Conservation (phyloP, 2,329 filamentous ascomycete genomes). For the Hymenoscyphus infarciens region DNA sequence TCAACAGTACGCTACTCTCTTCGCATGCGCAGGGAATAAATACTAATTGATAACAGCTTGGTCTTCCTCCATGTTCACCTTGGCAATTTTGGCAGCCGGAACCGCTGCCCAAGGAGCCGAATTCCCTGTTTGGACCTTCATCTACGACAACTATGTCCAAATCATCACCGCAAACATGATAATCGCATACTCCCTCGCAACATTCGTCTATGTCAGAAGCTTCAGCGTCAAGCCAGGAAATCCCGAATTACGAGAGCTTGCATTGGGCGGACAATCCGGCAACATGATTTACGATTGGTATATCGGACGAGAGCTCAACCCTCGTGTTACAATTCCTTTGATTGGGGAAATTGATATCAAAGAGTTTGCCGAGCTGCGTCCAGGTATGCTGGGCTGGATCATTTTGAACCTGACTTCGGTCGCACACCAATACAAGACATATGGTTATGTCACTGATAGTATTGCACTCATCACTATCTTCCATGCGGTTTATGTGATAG, state of each 20-base stretch:
- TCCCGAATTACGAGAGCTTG: constrained; percentile 69
- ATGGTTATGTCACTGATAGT: constrained; percentile 79
- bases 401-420: constrained; percentile 81
- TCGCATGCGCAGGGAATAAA: constrained; percentile 2
- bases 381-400: constrained; percentile 85
- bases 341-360: constrained; percentile 89
- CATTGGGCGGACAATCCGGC: constrained; percentile 74
- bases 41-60: constrained; percentile 54
- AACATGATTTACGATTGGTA: constrained; percentile 95
- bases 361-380: constrained; percentile 83
- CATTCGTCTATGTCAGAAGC: constrained; percentile 76
- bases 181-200: constrained; percentile 68
- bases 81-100: constrained; percentile 68
- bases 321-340: constrained; percentile 72
- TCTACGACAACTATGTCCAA: constrained; percentile 86
- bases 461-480: constrained; percentile 75
- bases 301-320: constrained; percentile 93
- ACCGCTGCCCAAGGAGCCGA: constrained; percentile 74
- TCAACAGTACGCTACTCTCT: constrained; percentile 57
- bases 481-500: constrained; percentile 79
- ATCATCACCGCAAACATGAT: constrained; percentile 79
- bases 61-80: constrained; percentile 67
- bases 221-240: constrained; percentile 79
- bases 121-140: constrained; percentile 87
- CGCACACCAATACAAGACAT: constrained; percentile 82